phyloP scores from a whole-genome alignment of 371 early-diverging fungal species.

The Conidiobolus incongruus region DNA sequence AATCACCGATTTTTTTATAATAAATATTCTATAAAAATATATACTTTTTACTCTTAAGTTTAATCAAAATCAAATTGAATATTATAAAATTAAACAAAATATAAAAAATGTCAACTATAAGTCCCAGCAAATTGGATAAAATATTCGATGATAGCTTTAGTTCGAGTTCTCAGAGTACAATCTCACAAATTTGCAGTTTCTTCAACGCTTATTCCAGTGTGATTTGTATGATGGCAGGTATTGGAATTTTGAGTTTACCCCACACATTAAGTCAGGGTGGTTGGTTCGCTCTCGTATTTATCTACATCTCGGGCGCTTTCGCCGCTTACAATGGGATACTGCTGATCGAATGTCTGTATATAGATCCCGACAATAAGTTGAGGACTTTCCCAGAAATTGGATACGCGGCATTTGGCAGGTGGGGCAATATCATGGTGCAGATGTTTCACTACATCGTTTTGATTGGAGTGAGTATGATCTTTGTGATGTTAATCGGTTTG shows the following conservation, averaged over 20 bases:
- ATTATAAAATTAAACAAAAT: too few species aligned
- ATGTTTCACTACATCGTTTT: slow-evolving; percentile 39
- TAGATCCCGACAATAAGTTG: slow-evolving; percentile 13
- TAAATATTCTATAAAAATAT: too few species aligned
- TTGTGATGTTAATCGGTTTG: slow-evolving; percentile 46
- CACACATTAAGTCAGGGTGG: slow-evolving; percentile 57
- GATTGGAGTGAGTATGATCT: slow-evolving; percentile 51
- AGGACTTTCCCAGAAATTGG: slow-evolving; percentile 40
- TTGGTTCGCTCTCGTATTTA: slow-evolving; percentile 50
- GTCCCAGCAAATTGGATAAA: too few species aligned
- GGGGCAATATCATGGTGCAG: slow-evolving; percentile 27
- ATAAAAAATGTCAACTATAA: too few species aligned
- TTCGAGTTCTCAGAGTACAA: too few species aligned
- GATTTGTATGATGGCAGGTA: slow-evolving; percentile 4
- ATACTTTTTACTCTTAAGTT: too few species aligned
- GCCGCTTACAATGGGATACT: slow-evolving; percentile 43
- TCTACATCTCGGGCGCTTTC: slow-evolving; percentile 46
- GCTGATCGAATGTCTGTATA: slow-evolving; percentile 44
- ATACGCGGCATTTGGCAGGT: slow-evolving; percentile 34
- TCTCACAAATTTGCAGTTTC: too few species aligned
- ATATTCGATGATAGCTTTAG: too few species aligned
- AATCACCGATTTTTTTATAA: too few species aligned
- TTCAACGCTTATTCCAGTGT: slow-evolving; percentile 1
- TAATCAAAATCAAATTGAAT: too few species aligned
- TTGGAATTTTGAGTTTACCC: slow-evolving; percentile 60